phyloP scores from a whole-genome alignment of 805 yeast genomes.

The Wickerhamomyces rabaulensis region DNA sequence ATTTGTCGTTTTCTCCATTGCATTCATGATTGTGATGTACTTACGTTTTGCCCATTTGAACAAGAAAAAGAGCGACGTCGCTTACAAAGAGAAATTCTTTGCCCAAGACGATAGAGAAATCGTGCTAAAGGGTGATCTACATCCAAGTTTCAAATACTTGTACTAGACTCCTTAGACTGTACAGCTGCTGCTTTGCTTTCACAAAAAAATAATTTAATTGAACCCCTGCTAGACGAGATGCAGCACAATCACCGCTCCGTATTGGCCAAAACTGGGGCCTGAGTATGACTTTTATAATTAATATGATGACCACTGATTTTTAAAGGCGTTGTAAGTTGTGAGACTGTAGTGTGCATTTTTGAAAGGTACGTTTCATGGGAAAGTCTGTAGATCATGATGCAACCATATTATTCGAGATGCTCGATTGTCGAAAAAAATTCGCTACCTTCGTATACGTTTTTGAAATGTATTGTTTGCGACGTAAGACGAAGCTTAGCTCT shows the following conservation, averaged over 20 bases:
- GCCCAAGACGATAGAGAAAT: constrained; percentile 28
- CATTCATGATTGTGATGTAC: constrained; percentile 28
- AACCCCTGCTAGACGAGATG: not conserved
- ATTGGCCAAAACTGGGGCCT: no score
- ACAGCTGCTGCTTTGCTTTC: not conserved
- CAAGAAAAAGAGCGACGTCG: constrained; percentile 29
- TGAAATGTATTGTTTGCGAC: no score
- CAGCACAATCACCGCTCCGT: no score
- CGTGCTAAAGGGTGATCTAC: constrained; percentile 32
- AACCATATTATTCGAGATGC: no score
- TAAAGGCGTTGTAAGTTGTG: no score
- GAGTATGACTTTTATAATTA: no score
- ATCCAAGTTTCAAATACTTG: constrained; percentile 43
- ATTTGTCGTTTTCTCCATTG: constrained; percentile 36
- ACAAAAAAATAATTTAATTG: not conserved
- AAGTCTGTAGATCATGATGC: not conserved
- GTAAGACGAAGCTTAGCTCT: no score
- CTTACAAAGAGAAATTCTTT: constrained; percentile 27
- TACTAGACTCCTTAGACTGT: constrained; percentile 24
- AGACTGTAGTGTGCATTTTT: no score
- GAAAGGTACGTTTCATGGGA: not conserved
- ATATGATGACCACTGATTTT: not conserved
- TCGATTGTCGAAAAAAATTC: no score
- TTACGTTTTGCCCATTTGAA: constrained; percentile 28
- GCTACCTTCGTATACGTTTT: no score